Evolutionary conservation across 1,284 basidiomycete species (phyloP), one percentile per base, ranked within the genome.

Genomic region (Afroboletus lepidellus): DNA sequence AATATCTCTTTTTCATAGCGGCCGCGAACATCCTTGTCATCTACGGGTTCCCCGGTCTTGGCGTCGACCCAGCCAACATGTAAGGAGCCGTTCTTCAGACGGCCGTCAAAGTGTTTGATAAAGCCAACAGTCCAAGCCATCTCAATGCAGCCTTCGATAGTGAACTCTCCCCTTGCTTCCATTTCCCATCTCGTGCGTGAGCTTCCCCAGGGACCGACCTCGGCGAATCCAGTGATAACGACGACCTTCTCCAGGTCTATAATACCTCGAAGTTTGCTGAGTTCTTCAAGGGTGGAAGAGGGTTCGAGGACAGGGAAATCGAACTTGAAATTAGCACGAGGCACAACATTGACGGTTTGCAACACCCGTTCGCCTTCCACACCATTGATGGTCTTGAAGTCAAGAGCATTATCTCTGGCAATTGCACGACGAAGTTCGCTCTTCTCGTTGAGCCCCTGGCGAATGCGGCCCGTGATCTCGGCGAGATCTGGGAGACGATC

Each of bases 71-170:
- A 99, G 43, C 96, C 96, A 63, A 99, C 96, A 67, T 98, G 91
- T 38, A 96, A 78, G 41, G 87, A 83, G 41, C 92, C 93, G 63
- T 91, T 86, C 75, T 97, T 95, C 65, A 99, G 82, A 55, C 92
- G 91, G 20, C 96, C 97, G 62, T 99, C 92, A 70, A 98, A 94
- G 78, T 98, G 94, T 75, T 96, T 98, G 82, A 98, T 98, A 73
- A 85, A 85, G 41, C 97, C 95, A 92, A 97, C 98, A 74, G 98
- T 90, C 94, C 96, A 99, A 15, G 96, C 95, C 89, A 99, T 95
- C 77, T 99, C 96, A 64, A 99, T 97, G 67, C 92, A 92, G 41
- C 95, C 96, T 72, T 98, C 91, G 64, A 98, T 96, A 8, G 94
- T 94, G 73, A 97, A 90, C 67, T 94, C 85, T 32, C 94, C 94